Base-by-base conservation (phyloP, 2,329 filamentous ascomycete genomes). In the Fusarium clavum region DNA sequence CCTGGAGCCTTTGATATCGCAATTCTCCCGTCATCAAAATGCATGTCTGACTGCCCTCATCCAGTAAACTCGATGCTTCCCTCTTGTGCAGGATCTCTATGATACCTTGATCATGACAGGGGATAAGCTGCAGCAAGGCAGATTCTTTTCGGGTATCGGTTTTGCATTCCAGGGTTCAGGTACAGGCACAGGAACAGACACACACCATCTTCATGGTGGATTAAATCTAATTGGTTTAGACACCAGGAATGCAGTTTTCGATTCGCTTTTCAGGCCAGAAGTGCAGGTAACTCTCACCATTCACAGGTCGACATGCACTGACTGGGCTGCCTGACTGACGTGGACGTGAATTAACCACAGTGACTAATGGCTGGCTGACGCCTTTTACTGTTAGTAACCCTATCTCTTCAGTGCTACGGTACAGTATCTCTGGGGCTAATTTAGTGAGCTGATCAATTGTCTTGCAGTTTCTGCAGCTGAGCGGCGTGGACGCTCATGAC, bases 291-390 rank as follows among this genome's bases (percentile, higher is more conserved):
- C 61, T 40, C 61, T 67, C 65, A 63, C 47, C 47, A 62, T 48
- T 53, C 30, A 58, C 54, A 51, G 18, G 30, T 25, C 40, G 20
- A 24, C 18, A 53, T 41, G 46, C 46, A 46, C 25, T 44, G 43
- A 30, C 41, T 18, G 41, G 14, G 22, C 14, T 44, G 41, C 13
- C 47, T 58, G 52, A 52, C 70, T 73, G 70, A 74, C 72, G 68
- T 74, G 72, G 58, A 66, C 62, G 56, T 71, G 68, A 71, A 69
- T 61, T 54, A 53, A 43, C 57, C 49, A 57, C 29, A 68, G 57
- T 48, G 41, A 41, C 47, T 48, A 20, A 18, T n/a, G 16, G n/a
- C n/a, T 41, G 12, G 22, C 34, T 41, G 24, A 41, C 32, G 16
- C 11, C 14, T 38, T 38, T 27, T 41, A 12, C 20, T 25, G 18